A percentile compares a stretch with the other conserved stretches of the same genome.
These are phyloP conservation scores for Penicillium maclennaniae DNA, from an alignment of 495 filamentous ascomycete species.

Conservation along the genomic window DNA sequence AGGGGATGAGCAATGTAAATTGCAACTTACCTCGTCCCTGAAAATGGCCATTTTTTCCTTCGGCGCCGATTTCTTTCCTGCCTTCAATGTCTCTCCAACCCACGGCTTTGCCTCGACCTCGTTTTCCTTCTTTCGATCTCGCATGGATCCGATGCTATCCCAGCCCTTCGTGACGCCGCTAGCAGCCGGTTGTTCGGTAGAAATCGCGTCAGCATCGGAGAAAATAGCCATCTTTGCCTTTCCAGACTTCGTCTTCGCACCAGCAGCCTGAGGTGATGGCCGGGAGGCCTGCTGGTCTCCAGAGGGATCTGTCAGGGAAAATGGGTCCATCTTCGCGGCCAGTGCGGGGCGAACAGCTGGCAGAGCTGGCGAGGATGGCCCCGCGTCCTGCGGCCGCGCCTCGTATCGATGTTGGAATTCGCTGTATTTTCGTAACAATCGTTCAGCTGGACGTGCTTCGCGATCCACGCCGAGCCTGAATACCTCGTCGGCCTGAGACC, in stretches of 20 bases:
- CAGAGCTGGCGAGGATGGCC: constrained; percentile 80
- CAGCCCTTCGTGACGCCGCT: constrained; percentile 65
- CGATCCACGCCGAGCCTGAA: constrained; percentile 83
- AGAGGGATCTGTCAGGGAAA: constrained; percentile 45
- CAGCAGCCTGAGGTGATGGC: constrained; percentile 37
- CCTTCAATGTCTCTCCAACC: constrained; percentile 87
- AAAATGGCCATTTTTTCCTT: constrained; percentile 85
- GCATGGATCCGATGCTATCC: constrained; percentile 83
- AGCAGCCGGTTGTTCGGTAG: constrained; percentile 39
- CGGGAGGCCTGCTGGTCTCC: constrained; percentile 64
- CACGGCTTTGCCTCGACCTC: constrained; percentile 80
- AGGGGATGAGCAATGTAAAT: constrained; percentile 23
- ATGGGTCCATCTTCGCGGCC: constrained; percentile 81
- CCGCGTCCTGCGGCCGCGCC: constrained; percentile 53
- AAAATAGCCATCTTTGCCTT: constrained; percentile 90
- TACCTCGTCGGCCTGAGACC: constrained; percentile 91
- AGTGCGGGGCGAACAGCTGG: constrained; percentile 80
- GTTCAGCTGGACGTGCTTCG: constrained; percentile 77
- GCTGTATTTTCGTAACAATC: constrained; percentile 79
- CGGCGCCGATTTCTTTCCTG: constrained; percentile 70
- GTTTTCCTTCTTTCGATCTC: constrained; percentile 93
- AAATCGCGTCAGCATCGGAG: constrained; percentile 59
- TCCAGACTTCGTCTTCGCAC: constrained; percentile 56
- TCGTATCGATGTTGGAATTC: constrained; percentile 83
- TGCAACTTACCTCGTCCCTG: constrained; percentile 85